Base-by-base conservation (phyloP, 768 basidiomycete species). In the Naematelia aurantialba region DNA sequence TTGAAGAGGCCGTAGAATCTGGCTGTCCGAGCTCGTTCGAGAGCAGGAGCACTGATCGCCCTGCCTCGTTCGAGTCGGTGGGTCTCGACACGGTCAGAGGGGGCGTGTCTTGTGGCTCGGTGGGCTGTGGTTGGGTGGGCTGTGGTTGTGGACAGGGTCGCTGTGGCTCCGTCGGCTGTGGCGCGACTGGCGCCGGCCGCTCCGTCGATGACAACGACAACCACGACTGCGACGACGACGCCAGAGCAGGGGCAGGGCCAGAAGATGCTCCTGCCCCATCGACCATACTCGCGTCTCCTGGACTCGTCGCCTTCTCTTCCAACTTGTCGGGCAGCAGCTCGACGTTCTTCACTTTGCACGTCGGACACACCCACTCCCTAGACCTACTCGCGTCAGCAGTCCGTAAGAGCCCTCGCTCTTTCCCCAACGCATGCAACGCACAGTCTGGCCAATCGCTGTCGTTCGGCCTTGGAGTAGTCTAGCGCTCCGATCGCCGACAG, bases 401-500 rank as follows among this genome's bases (percentile, higher is more conserved):
- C n/a, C n/a, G n/a, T n/a, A n/a, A n/a, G n/a, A n/a, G n/a, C n/a
- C n/a, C n/a, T n/a, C n/a, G n/a, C n/a, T 27, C 17, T 45, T 49
- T 48, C 21, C 11, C 10, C 46, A 11, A 3, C 19, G 22, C 24
- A 21, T 22, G 31, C 19, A 12, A 58, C 70, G 61, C 49, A 74
- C 67, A 72, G 49, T 48, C 63, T 67, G 1, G 77, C 77, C 27
- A 78, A 57, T 25, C 76, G 62, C 51, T 57, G 66, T 48, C 73
- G 60, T 51, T 77, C 77, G 13, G 73, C 74, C 55, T 69, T 70
- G 4, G 67, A 59, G 29, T 55, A 65, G 45, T 78, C 72, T 39
- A 78, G 51, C 2, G 70, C 73, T 1, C 77, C 77, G 42, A 77
- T 72, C 0, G 71, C 75, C 1, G 67, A 65, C 8, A 74, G 48